phyloP scores from a whole-genome alignment of 805 yeast species.

The Candida ulmi region DNA sequence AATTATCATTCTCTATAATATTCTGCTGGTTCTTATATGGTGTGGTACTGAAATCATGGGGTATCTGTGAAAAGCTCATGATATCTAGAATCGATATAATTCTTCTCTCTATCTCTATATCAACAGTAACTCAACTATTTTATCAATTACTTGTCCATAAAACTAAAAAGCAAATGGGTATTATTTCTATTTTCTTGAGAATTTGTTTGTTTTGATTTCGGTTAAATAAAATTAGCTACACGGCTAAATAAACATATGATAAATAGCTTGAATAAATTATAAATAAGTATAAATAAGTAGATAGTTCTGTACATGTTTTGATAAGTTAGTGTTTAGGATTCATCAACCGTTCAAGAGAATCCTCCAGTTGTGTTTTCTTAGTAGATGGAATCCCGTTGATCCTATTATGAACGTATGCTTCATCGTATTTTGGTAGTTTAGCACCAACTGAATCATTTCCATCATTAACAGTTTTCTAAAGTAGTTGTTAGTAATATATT shows the following conservation, averaged over 20 bases:
- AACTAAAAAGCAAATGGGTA: no score
- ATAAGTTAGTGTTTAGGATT: neutral
- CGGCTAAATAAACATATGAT: constrained; percentile 1
- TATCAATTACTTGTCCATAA: no score
- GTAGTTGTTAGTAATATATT: no score
- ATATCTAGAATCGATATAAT: no score
- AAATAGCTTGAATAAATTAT: no score
- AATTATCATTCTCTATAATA: no score
- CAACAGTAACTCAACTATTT: no score
- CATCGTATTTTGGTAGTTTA: neutral
- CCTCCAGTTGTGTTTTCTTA: constrained; percentile 9
- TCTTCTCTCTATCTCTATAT: no score
- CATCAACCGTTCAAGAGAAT: constrained; percentile 12
- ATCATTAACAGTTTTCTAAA: no score
- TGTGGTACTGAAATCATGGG: neutral
- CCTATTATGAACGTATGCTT: constrained; percentile 8
- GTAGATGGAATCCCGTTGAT: constrained; percentile 13
- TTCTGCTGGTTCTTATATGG: neutral
- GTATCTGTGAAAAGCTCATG: neutral
- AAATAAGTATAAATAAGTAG: neutral
- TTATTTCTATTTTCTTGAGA: neutral
- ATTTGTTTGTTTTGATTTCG: neutral
- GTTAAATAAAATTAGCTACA: neutral
- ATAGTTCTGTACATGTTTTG: neutral
- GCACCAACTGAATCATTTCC: no score